Conservation (phyloP, 495 filamentous ascomycete genomes). For the Terfezia boudieri region DNA sequence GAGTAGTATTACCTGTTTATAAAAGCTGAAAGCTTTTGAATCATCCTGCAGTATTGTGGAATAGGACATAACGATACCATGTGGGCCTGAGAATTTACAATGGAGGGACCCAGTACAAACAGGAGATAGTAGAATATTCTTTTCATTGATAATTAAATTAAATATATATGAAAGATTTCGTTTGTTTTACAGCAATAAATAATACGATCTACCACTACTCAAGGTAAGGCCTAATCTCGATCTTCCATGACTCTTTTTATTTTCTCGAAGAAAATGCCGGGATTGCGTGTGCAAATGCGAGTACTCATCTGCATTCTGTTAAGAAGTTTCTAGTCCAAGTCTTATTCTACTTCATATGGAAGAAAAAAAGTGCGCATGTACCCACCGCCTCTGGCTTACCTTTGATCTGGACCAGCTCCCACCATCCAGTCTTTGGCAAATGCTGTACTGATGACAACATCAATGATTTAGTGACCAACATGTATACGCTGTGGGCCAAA, state of each 20-base stretch:
- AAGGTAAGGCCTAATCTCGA: conserved; percentile 59
- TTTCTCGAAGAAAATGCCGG: no score
- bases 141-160: no score
- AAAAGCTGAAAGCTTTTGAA: no score
- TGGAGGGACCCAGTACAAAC: no score
- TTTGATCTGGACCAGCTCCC: conserved; percentile 39
- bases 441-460: conserved; percentile 74
- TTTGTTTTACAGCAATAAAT: no score
- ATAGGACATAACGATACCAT: no score
- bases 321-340: neutral
- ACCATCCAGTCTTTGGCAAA: conserved; percentile 37
- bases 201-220: conserved; percentile 37
- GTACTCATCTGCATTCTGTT: conserved; percentile 75
- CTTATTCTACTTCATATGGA: no score
- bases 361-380: conserved; percentile 6
- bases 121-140: no score
- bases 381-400: conserved; percentile 58
- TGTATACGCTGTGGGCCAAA: conserved; percentile 81
- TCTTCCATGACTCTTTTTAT: conserved; percentile 68
- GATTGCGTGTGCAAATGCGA: conserved; percentile 80
- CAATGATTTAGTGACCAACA: conserved; percentile 65
- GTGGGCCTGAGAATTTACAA: no score
- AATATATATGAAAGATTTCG: no score
- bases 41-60: no score
- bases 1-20: no score